phyloP scores from a whole-genome alignment of 345 rosid species.

The Hibiscus tridactylites region DNA sequence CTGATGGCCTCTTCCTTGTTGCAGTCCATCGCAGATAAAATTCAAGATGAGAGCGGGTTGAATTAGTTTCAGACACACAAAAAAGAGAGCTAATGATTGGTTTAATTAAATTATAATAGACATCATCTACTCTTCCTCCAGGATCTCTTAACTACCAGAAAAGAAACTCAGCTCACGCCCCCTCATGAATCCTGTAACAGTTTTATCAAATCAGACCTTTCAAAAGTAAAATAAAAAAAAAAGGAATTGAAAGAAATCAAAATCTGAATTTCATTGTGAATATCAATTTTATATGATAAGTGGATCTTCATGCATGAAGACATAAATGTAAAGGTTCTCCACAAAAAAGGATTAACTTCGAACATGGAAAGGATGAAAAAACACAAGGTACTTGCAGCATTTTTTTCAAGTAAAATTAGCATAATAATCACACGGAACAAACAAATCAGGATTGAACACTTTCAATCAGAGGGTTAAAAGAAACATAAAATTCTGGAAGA shows the following conservation, averaged over 20 bases:
- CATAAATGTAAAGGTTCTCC: neutral
- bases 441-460: neutral
- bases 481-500: neutral
- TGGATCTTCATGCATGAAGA: neutral
- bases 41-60: neutral
- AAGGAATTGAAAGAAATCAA: neutral
- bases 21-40: slow-evolving; percentile 43
- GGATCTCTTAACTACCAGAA: neutral
- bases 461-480: neutral
- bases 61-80: neutral
- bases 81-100: neutral
- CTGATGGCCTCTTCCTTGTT: slow-evolving; percentile 91
- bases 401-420: no score
- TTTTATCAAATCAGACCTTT: slow-evolving; percentile 1
- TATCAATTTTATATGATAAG: neutral
- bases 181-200: slow-evolving; percentile 1
- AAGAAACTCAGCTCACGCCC: neutral
- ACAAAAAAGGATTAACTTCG: neutral
- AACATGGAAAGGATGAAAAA: neutral
- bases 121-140: neutral
- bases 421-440: neutral
- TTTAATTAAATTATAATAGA: neutral
- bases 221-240: neutral
- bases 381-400: neutral
- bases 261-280: neutral